Base-by-base conservation (phyloP, 208 protist genomes). In the Acanthamoeba lugdunensis region DNA sequence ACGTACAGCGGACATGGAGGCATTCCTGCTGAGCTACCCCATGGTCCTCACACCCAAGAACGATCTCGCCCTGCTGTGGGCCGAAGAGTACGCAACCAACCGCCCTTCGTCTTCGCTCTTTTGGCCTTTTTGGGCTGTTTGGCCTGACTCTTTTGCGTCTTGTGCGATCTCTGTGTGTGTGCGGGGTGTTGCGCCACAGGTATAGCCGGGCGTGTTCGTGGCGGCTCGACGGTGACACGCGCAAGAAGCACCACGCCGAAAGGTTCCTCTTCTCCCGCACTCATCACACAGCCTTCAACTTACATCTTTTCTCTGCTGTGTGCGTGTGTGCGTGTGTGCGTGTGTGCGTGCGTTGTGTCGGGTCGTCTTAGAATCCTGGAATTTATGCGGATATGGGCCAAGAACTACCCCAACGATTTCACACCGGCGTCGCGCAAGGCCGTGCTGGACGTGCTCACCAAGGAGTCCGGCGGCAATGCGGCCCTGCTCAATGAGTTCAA, bases 11-110 rank as follows among this genome's bases (percentile, higher is more conserved):
- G 50, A 54, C 50, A 54, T 65, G 58, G 82, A 89, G 82, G 82
- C 82, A 4, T 65, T 89, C 58, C 52, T 89, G 50, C n/a, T 89
- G 54, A 89, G 82, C 82, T 89, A 89, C 18, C 82, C 82, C 7
- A 30, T 89, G 82, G 23, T 89, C 21, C 7, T 61, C 21, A 67
- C 82, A 16, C 28, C 23, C n/a, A 89, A 89, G 82, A 67, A 37
- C 16, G 54, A 89, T 21, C 50, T 89, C 13, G 28, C 28, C 52
- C 28, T 48, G 16, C 23, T 89, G 9, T 89, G 82, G 82, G 30
- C 23, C 50, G n/a, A 37, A 14, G 28, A 50, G 28, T 89, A 65
- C 82, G 3, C 18, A 52, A 33, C 23, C 45, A 5, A 1, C 41
- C 8, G n/a, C 25, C 0, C 37, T 0, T 85, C 23, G 18, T 85